These are phyloP conservation scores for Boletus subluridellus DNA, from an alignment of 1,284 basidiomycete genomes.

Conservation along the genomic window DNA sequence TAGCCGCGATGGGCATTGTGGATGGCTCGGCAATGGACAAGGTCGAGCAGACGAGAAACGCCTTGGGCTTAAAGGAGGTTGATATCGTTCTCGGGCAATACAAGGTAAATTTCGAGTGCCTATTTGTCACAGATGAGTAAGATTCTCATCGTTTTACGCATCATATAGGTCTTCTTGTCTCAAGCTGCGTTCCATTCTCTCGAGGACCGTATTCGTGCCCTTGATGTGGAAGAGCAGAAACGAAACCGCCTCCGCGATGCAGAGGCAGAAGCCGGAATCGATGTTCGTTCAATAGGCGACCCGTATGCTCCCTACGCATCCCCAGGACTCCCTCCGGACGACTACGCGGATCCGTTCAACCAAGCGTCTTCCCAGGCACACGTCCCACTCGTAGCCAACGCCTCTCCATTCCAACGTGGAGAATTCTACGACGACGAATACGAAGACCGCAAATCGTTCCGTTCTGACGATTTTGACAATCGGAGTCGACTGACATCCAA, in stretches of 20 bases:
- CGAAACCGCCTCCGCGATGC: constrained; percentile 70
- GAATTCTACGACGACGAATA: constrained; percentile 73
- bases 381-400: constrained; percentile 74
- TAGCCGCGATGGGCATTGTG: constrained; percentile 43
- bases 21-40: constrained; percentile 55
- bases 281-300: constrained; percentile 65
- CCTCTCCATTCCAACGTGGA: constrained; percentile 70
- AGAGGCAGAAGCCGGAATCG: constrained; percentile 72
- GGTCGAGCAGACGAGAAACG: constrained; percentile 58
- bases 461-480: constrained; percentile 70
- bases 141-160: background rate
- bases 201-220: constrained; percentile 81
- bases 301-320: constrained; percentile 73
- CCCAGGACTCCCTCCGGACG: constrained; percentile 42
- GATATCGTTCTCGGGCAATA: constrained; percentile 79
- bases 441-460: constrained; percentile 73
- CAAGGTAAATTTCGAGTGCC: constrained; percentile 52
- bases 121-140: background rate
- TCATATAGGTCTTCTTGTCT: constrained; percentile 79
- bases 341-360: constrained; percentile 51
- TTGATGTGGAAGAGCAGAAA: constrained; percentile 83
- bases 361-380: constrained; percentile 50
- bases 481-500: constrained; percentile 58
- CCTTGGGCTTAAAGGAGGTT: constrained; percentile 63
- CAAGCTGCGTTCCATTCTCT: constrained; percentile 85